Conservation (phyloP, 2,329 filamentous ascomycete species). For the Didymella keratinophila region DNA sequence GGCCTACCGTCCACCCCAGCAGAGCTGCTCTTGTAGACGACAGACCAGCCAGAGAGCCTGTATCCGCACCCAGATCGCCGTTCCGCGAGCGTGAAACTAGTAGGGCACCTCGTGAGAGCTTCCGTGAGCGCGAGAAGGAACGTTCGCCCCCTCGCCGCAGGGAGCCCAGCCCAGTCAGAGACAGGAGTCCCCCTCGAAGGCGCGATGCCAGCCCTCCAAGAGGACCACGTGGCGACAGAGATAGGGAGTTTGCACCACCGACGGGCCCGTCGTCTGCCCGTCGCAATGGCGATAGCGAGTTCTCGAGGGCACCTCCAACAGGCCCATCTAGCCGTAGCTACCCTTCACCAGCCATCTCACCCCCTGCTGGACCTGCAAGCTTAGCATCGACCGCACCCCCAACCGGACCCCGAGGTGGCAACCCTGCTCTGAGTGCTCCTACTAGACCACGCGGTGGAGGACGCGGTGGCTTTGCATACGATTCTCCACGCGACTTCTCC, state of each 20-base stretch:
- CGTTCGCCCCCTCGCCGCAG: constrained; percentile 49
- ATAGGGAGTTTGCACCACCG: constrained; percentile 50
- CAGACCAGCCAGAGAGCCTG: constrained; percentile 35
- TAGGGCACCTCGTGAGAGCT: constrained; percentile 27
- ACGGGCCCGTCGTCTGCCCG: constrained; percentile 47
- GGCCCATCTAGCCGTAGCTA: constrained; percentile 50
- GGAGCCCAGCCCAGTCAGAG: constrained; percentile 39
- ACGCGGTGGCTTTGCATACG: constrained; percentile 52
- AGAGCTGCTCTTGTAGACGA: constrained; percentile 54
- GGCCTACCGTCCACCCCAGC: constrained; percentile 61
- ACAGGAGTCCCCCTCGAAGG: constrained; percentile 47
- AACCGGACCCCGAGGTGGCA: constrained; percentile 44
- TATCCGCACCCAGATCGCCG: constrained; percentile 46
- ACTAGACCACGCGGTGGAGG: constrained; percentile 52
- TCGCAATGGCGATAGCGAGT: constrained; percentile 48
- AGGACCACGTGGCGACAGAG: constrained; percentile 45
- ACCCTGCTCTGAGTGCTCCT: constrained; percentile 51
- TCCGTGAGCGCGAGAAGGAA: constrained; percentile 39
- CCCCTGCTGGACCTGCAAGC: constrained; percentile 49
- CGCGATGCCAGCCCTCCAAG: constrained; percentile 48
- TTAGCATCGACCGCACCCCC: constrained; percentile 43
- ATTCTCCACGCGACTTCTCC: constrained; percentile 47
- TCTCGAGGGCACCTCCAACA: constrained; percentile 49
- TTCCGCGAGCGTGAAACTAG: constrained; percentile 46
- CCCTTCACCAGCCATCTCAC: constrained; percentile 50